Base-by-base conservation (phyloP, 2,329 filamentous ascomycete species). In the Hyphodiscus sp. region DNA sequence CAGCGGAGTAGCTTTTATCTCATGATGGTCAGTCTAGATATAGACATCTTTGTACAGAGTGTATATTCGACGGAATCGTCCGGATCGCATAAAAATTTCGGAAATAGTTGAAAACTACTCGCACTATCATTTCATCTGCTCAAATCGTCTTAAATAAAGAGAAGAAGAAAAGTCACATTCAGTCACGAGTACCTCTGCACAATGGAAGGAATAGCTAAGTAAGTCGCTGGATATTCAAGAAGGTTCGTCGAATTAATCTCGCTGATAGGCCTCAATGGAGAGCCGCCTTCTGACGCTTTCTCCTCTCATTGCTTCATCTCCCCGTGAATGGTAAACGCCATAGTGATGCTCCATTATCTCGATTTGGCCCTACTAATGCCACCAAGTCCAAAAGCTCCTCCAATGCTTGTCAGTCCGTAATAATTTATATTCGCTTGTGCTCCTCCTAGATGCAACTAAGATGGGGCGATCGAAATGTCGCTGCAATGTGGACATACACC, bases 391-490 rank as follows among this genome's bases (percentile, higher is more conserved):
- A 29, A 52, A 43, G 49, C 50, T 47, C 53, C 47, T 47, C 45
- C 45, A 58, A 59, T 57, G 57, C 51, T 29, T 56, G 50, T 55
- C 19, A 51, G 41, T 38, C 47, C 49, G 43, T 52, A 42, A 49
- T 15, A 19, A 53, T 53, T 45, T 30, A 55, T 47, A 45, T 45
- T 50, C 51, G 41, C 26, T 41, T 45, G 50, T 52, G 51, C 47
- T 53, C 45, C 47, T n/a, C 2, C 9, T 6, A 20, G 16, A 20
- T 26, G 19, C 16, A 46, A 23, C 26, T 8, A 15, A 20, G 19
- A 46, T 29, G 20, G 5, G 5, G 20, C n/a, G 45, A 26, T 26
- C 15, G 10, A 26, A 29, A 46, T 13, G 4, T 26, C 3, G 23
- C 30, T 41, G 23, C 29, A 47, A 29, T 30, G 20, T 23, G 48